Evolutionary conservation across 1,284 basidiomycete species (phyloP), one percentile per base, ranked within the genome.

Genomic region (Pyrrhoderma noxium): DNA sequence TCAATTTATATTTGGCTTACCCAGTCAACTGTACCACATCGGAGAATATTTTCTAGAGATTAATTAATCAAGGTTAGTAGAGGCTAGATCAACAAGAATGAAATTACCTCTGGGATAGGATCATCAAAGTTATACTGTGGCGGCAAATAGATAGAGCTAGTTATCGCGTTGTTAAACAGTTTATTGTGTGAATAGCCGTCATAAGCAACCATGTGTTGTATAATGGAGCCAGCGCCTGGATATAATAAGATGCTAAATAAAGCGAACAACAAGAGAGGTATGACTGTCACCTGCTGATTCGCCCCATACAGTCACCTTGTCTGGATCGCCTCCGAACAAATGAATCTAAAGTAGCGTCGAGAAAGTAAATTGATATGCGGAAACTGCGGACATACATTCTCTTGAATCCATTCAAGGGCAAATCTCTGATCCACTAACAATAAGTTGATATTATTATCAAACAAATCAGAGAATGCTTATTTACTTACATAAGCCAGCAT

Each of bases 231-330:
- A 11, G 57, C 59, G 14, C 59, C 58, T 46, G 8, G n/a, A 19
- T 11, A 38, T 39, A 25, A n/a, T n/a, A 19, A 46, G 3, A 65
- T 62, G 16, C 16, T 16, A 37, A 37, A 9, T 11, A 11, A 37
- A 11, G 35, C 35, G 16, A 37, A 9, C 38, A 39, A 22, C 47
- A 16, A 37, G 16, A 9, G 35, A 37, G 16, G 16, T 11, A 37
- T 37, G 9, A 11, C 35, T 16, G 11, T 9, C 9, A 62, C 67
- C 66, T 18, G 66, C 64, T 45, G 62, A 64, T 53, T 65, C 52
- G 1, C 67, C 67, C 62, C 63, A 66, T 9, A 68, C 64, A 0
- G 64, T 67, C 8, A 68, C 66, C 38, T 60, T 60, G 7, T 49
- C 47, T 3, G 62, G 60, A n/a, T n/a, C n/a, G n/a, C n/a, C n/a